A percentile compares a stretch with the other conserved stretches of the same genome.
Evolutionary conservation across 805 yeast genomes (phyloP).

Genomic region (Spathaspora boniae): DNA sequence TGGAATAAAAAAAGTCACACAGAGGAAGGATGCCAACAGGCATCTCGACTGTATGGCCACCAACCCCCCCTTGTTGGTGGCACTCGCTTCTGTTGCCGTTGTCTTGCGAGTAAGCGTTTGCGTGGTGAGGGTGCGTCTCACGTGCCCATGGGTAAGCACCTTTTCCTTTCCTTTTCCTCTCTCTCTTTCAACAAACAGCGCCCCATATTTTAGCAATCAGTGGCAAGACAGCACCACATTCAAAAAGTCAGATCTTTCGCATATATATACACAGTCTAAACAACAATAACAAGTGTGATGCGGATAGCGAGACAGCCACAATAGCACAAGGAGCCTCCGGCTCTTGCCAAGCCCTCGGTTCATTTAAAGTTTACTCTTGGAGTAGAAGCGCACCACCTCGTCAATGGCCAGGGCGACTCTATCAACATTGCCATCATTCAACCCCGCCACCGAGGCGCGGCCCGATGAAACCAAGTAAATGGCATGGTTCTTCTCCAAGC

Average conservation of each 20-base stretch:
- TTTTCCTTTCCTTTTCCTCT: no score
- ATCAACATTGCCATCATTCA: conserved; percentile 73
- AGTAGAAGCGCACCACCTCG: conserved; percentile 55
- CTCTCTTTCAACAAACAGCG: no score
- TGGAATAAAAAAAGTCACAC: no score
- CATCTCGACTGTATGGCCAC: no score
- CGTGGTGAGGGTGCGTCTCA: no score
- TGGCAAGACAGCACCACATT: conserved; percentile 1
- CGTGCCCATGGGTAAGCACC: no score
- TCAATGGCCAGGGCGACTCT: conserved; percentile 80
- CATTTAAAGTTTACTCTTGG: conserved; percentile 24
- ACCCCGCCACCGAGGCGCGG: conserved; percentile 91
- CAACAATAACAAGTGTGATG: background rate
- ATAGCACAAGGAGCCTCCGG: background rate
- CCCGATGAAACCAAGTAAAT: conserved; percentile 81
- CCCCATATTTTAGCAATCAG: background rate
- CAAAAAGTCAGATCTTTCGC: no score
- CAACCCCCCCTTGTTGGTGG: no score
- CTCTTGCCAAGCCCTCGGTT: background rate
- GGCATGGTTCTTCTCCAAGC: conserved; percentile 73
- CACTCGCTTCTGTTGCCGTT: no score
- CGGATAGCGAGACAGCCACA: background rate
- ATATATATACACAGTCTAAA: no score
- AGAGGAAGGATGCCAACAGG: no score
- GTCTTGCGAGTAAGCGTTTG: no score